phyloP scores from a whole-genome alignment of 2,329 filamentous ascomycete species.

The Emmonsiellopsis sp. region DNA sequence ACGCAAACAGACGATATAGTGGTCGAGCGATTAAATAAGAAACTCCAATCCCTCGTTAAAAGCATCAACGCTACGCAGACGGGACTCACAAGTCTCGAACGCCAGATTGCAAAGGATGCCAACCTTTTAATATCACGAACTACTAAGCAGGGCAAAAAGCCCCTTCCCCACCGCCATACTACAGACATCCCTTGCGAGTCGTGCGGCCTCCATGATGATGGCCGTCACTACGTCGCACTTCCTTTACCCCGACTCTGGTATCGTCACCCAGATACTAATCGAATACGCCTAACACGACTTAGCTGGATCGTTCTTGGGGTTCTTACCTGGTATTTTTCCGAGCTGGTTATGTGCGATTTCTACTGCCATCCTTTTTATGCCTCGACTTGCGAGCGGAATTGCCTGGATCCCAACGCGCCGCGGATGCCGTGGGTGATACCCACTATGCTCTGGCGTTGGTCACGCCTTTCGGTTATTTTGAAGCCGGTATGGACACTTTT shows the following conservation, averaged over 20 bases:
- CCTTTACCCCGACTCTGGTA: conserved; percentile 29
- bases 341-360: conserved; percentile 39
- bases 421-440: conserved; percentile 46
- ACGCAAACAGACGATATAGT: conserved; percentile 17
- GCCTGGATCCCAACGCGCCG: conserved; percentile 43
- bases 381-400: conserved; percentile 39
- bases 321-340: conserved; percentile 40
- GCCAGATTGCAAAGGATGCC: conserved; percentile 22
- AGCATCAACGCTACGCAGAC: conserved; percentile 33
- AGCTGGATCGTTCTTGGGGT: conserved; percentile 32
- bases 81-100: conserved; percentile 30
- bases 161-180: conserved; percentile 5
- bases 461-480: conserved; percentile 21
- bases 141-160: conserved; percentile 8
- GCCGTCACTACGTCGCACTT: conserved; percentile 22
- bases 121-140: conserved; percentile 9
- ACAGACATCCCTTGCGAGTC: conserved; percentile 14
- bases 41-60: conserved; percentile 29
- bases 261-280: conserved; percentile 18
- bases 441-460: conserved; percentile 43
- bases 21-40: conserved; percentile 29
- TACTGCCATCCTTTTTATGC: conserved; percentile 45
- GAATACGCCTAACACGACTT: conserved; percentile 26
- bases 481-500: conserved; percentile 20
- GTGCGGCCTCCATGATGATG: conserved; percentile 17